Base-by-base conservation (phyloP, 805 yeast genomes). In the Ogataea paradorogensis region DNA sequence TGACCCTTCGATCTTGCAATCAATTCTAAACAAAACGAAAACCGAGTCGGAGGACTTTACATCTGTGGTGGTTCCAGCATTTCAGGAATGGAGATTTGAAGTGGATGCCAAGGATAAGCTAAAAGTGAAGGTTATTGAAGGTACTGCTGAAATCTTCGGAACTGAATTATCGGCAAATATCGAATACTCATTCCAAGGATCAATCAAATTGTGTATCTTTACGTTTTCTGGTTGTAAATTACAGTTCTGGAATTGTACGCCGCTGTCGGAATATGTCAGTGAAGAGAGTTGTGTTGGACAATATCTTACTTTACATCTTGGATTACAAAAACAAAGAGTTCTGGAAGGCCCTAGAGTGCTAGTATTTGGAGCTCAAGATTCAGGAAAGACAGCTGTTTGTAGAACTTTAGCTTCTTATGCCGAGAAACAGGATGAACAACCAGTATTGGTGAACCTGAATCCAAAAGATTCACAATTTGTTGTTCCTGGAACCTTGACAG, bases 121-220 rank as follows among this genome's bases (percentile, higher is more conserved):
- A 27, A 68, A 66, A n/a, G 54, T 84, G 31, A 76, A 68, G 50
- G 69, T 80, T 9, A 42, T 62, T 3, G 65, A 68, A 2, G 99
- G 99, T 3, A 71, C 80, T 2, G 96, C 87, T 2, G 99, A 93
- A 64, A 75, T 89, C 8, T 87, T 84, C 62, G 99, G 99, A 16
- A 87, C 96, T 3, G 99, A 93, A 59, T 73, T 93, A 16, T 85
- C 96, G 2, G 67, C 72, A 30, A 86, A 84, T 42, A 69, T 73
- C 1, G 84, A 79, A 15, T 82, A 79, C 52, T 56, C 62, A 3
- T 80, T 85, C 53, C 61, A 65, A 18, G 82, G 80, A 7, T 51
- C 67, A 0, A 64, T 72, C 45, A 77, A 76, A 38, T 63, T 75
- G 4, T 75, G 82, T 10, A 52, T 84, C 1, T 77, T 66, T 45